A percentile compares a stretch with the other conserved stretches of the same genome.
Conservation (phyloP, 371 early-diverging fungal genomes). For the Mucor ambiguus region DNA sequence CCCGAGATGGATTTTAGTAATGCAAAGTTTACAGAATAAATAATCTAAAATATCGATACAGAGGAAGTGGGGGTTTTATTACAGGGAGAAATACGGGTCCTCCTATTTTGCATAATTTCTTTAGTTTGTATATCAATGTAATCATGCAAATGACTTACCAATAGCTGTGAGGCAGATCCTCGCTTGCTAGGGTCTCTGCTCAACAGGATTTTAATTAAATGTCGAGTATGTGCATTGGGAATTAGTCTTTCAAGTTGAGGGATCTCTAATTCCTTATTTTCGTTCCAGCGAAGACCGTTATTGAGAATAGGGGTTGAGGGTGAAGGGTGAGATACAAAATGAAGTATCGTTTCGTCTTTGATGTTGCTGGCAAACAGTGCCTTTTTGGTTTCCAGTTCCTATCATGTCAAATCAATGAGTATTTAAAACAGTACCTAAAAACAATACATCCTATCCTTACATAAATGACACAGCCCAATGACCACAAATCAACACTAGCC, state of each 20-base stretch:
- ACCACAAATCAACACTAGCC: slow-evolving; percentile 51
- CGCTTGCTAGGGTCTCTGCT: slow-evolving; percentile 47
- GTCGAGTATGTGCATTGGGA: slow-evolving; percentile 36
- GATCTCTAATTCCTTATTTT: slow-evolving; percentile 49
- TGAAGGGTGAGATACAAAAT: slow-evolving; percentile 53
- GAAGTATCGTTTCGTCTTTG: slow-evolving; percentile 53
- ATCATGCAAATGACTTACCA: slow-evolving; percentile 30
- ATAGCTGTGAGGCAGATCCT: slow-evolving; percentile 37
- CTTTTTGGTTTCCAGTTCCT: slow-evolving; percentile 50
- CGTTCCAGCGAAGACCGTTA: slow-evolving; percentile 52
- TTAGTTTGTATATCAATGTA: neutral
- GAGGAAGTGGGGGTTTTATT: neutral
- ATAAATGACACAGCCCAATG: slow-evolving; percentile 51
- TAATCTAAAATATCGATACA: neutral
- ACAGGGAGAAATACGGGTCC: slow-evolving; percentile 16
- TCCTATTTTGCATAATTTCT: slow-evolving; percentile 7
- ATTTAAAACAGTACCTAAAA: neutral
- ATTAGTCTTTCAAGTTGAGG: slow-evolving; percentile 44
- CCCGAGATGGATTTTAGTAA: slow-evolving; percentile 58
- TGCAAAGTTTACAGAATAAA: slow-evolving; percentile 26
- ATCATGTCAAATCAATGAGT: neutral
- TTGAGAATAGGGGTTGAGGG: slow-evolving; percentile 50
- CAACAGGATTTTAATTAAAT: slow-evolving; percentile 38
- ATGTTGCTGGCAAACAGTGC: slow-evolving; percentile 43
- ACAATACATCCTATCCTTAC: slow-evolving; percentile 15